A percentile compares a stretch with the other conserved stretches of the same genome.
These are phyloP conservation scores for Termitomyces sp. DNA, from an alignment of 768 basidiomycete genomes.

Conservation along the genomic window DNA sequence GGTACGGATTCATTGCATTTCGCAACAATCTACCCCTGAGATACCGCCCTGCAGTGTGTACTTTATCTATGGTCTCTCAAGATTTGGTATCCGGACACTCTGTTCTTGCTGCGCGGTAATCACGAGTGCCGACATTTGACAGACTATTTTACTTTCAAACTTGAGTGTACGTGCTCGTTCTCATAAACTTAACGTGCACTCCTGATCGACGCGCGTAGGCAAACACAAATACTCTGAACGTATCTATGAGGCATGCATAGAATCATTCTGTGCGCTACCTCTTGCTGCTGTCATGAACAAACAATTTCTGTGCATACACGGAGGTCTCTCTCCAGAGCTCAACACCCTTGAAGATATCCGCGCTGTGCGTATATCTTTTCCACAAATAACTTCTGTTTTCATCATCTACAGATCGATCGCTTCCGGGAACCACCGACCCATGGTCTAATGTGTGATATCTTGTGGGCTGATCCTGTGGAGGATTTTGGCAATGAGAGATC, in stretches of 20 bases:
- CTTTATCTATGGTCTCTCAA: constrained; percentile 97
- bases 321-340: constrained; percentile 92
- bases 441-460: constrained; percentile 96
- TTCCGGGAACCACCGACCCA: constrained; percentile 98
- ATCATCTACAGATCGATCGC: constrained; percentile 71
- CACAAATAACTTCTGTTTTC: neutral
- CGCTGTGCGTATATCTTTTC: constrained; percentile 45
- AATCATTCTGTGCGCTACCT: constrained; percentile 92
- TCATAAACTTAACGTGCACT: neutral
- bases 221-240: constrained; percentile 98
- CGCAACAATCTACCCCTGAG: constrained; percentile 6
- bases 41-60: constrained; percentile 65
- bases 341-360: constrained; percentile 95
- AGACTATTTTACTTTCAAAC: constrained; percentile 98
- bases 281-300: constrained; percentile 99
- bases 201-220: constrained; percentile 44
- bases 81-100: constrained; percentile 98
- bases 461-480: constrained; percentile 98
- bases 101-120: constrained; percentile 95
- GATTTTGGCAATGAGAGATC: constrained; percentile 96
- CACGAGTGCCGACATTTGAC: constrained; percentile 99
- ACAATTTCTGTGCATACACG: constrained; percentile 98
- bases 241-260: constrained; percentile 97
- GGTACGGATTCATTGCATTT: constrained; percentile 33
- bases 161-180: constrained; percentile 72